Conservation (phyloP, 2,329 filamentous ascomycete species). For the Phyllosticta citrichinensis region DNA sequence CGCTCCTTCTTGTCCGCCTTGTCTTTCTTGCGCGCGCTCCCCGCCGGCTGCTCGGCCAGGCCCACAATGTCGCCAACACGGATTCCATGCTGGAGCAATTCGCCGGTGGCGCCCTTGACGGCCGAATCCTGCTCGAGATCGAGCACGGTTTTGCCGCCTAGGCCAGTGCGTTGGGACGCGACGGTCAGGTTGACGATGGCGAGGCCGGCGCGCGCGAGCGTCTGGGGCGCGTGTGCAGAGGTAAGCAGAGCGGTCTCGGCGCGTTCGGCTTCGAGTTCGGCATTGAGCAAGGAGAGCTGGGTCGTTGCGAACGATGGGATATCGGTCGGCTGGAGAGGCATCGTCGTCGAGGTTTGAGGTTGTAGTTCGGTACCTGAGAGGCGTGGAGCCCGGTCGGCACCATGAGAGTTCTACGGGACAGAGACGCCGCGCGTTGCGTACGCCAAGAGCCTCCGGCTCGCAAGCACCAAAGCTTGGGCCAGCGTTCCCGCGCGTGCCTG, state of each 20-base stretch:
- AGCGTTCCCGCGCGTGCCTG: background rate
- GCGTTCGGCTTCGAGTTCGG: conserved; percentile 63
- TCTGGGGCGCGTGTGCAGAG: conserved; percentile 54
- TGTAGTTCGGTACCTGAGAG: background rate
- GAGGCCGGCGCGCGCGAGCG: conserved; percentile 66
- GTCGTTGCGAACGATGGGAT: conserved; percentile 57
- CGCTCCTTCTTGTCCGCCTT: conserved; percentile 58
- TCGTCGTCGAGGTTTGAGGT: background rate
- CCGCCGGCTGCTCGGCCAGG: conserved; percentile 63
- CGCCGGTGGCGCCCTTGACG: conserved; percentile 40
- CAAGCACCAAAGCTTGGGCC: background rate
- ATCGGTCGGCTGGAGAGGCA: conserved; percentile 1
- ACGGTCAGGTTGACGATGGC: conserved; percentile 69
- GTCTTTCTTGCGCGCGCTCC: conserved; percentile 60
- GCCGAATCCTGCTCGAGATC: conserved; percentile 71
- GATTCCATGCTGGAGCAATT: conserved; percentile 65
- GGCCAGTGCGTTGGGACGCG: conserved; percentile 68
- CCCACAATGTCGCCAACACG: conserved; percentile 69
- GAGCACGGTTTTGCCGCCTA: conserved; percentile 83
- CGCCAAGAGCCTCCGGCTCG: background rate
- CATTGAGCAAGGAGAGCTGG: conserved; percentile 60
- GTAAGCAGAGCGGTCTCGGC: conserved; percentile 59
- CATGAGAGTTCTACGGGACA: background rate
- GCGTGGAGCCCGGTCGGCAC: background rate
- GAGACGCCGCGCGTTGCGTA: background rate